phyloP scores from a whole-genome alignment of 2,329 filamentous ascomycete genomes.

The Aspergillus amoenus region DNA sequence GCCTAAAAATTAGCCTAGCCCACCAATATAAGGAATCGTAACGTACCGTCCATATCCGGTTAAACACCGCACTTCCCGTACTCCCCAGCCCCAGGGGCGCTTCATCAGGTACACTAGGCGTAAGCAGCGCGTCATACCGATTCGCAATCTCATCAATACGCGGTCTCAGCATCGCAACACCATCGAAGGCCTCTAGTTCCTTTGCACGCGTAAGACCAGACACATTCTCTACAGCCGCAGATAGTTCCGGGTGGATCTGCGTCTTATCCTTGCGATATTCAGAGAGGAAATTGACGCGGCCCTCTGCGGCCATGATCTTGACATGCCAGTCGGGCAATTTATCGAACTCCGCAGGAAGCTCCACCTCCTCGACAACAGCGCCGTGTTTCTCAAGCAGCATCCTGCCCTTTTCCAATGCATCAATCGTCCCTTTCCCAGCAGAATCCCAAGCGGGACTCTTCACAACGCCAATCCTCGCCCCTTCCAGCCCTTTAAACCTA shows the following conservation, averaged over 20 bases:
- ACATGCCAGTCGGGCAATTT: conserved; percentile 6
- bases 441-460: background rate
- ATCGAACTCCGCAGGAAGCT: background rate
- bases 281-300: background rate
- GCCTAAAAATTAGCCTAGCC: conserved; percentile 15
- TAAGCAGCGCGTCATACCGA: conserved; percentile 56
- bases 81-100: conserved; percentile 55
- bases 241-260: background rate
- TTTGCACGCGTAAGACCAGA: background rate
- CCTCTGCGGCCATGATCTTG: conserved; percentile 5
- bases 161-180: conserved; percentile 5
- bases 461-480: conserved; percentile 4
- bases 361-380: conserved; percentile 3
- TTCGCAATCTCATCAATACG: conserved; percentile 27
- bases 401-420: conserved; percentile 5
- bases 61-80: conserved; percentile 58
- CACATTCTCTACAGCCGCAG: conserved; percentile 3
- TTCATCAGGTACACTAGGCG: conserved; percentile 60
- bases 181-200: conserved; percentile 9
- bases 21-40: conserved; percentile 25
- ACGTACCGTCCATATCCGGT: conserved; percentile 25
- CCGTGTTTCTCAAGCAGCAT: background rate
- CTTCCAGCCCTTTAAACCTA: background rate
- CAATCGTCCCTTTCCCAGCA: conserved; percentile 6
- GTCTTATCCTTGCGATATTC: conserved; percentile 6